These are phyloP conservation scores for Sphagnurus paluster DNA, from an alignment of 1,284 basidiomycete genomes.

Conservation along the genomic window DNA sequence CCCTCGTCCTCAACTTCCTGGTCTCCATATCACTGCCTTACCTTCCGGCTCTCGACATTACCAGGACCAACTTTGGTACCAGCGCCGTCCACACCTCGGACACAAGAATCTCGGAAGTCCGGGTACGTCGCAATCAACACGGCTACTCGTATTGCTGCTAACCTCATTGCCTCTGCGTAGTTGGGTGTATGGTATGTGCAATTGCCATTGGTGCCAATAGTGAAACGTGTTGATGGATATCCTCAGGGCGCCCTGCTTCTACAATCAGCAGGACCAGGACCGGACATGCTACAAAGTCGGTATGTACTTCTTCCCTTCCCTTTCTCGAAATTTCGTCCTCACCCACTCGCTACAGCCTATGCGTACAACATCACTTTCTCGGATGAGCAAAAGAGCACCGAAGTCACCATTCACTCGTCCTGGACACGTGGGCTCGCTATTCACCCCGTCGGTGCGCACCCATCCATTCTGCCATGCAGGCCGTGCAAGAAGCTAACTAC, in stretches of 20 bases:
- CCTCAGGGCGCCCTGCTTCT: conserved; percentile 55
- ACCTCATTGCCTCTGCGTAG: conserved; percentile 32
- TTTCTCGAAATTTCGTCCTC: conserved; percentile 2
- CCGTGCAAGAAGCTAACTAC: conserved; percentile 4
- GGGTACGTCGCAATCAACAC: conserved; percentile 45
- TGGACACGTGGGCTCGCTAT: conserved; percentile 76
- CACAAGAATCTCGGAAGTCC: conserved; percentile 42
- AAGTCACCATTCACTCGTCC: conserved; percentile 47
- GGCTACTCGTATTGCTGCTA: neutral
- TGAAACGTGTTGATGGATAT: neutral
- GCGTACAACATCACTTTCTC: conserved; percentile 52
- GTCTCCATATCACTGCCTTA: conserved; percentile 70
- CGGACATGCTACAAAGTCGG: conserved; percentile 47
- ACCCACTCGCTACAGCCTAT: conserved; percentile 36
- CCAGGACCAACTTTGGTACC: conserved; percentile 50
- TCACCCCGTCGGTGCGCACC: conserved; percentile 65
- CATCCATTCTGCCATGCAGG: conserved; percentile 1
- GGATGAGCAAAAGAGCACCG: conserved; percentile 32
- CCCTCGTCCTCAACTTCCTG: conserved; percentile 66
- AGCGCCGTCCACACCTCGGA: conserved; percentile 29
- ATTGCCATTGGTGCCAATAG: neutral
- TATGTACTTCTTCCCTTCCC: conserved; percentile 21
- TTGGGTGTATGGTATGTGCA: conserved; percentile 58
- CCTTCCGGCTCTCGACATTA: conserved; percentile 63
- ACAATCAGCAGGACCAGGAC: conserved; percentile 42